Base-by-base conservation (phyloP, 805 yeast species). In the Metschnikowia shivogae region DNA sequence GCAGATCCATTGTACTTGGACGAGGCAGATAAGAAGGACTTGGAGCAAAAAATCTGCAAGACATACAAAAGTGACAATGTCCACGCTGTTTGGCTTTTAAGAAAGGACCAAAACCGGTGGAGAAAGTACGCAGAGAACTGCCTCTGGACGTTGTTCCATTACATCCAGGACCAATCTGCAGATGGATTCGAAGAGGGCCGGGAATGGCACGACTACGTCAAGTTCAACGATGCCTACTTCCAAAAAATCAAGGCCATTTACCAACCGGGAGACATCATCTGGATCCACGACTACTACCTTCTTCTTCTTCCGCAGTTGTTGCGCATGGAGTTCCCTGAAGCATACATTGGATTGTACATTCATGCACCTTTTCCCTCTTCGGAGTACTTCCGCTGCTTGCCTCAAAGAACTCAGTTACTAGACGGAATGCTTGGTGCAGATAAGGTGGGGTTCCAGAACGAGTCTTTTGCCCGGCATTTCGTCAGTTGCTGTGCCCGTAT, bases 281-380 rank as follows among this genome's bases (percentile, higher is more conserved):
- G 96, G 95, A 76, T 90, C 54, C 97, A 90, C 67, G 97, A 90
- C 66, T 89, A 88, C 66, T 88, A 90, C 59, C 68, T 90, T 48
- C 65, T 89, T 50, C 67, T 90, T 36, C 69, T 90, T 46, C 97
- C 97, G 2, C 93, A 85, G 59, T 73, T 90, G 63, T 67, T 90
- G 52, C 76, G 96, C 53, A 82, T 84, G 85, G 80, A 78, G 57
- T 72, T 84, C 40, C 88, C 88, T 2, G 78, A 83, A 45, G 86
- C 87, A 5, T 72, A 72, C 49, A 84, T 90, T 52, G 93, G 92
- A 11, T 79, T 86, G 43, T 89, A 79, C 64, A 66, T 90, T 53
- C 97, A 90, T 63, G 78, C 88, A 3, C 96, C 97, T n/a, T 90
- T 92, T 75, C 97, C 97, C 10, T 82, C 96, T 22, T 83, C 89